Evolutionary conservation across 73 alveolate genomes (phyloP).

Genomic region (Paramecium primaurelia): DNA sequence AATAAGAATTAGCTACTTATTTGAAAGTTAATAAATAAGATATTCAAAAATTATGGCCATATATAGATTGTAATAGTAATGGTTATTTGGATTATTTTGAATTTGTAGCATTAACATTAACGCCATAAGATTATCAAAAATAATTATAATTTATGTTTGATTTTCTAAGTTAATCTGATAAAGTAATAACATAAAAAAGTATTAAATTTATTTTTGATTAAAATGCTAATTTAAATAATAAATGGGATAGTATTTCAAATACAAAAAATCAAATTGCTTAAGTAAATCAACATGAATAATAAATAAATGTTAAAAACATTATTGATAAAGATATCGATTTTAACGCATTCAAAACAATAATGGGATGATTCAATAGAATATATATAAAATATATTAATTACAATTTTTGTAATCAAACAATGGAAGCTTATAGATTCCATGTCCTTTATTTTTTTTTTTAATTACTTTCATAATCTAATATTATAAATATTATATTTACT

Average conservation of each 20-base stretch:
- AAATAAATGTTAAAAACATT: background rate
- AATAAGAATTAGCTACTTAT: slow-evolving; percentile 24
- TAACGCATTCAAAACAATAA: background rate
- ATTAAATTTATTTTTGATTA: background rate
- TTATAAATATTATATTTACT: background rate
- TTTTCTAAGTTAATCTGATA: background rate
- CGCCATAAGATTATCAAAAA: slow-evolving; percentile 14
- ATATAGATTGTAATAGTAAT: background rate
- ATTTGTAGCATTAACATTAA: slow-evolving; percentile 13
- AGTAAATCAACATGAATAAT: background rate
- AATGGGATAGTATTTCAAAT: background rate
- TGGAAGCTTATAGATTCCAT: slow-evolving; percentile 32
- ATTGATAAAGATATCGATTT: slow-evolving; percentile 36
- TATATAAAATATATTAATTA: background rate
- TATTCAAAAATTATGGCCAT: background rate
- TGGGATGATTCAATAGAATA: background rate
- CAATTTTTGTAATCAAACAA: background rate
- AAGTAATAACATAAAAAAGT: background rate
- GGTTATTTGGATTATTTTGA: slow-evolving; percentile 30
- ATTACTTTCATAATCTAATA: background rate
- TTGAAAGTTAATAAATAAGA: background rate
- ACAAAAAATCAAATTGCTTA: background rate
- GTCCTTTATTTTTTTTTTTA: background rate
- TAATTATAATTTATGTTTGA: slow-evolving; percentile 14
- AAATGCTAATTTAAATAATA: background rate